Evolutionary conservation across 768 basidiomycete genomes (phyloP).

Genomic region (Lentinula guzmanii): DNA sequence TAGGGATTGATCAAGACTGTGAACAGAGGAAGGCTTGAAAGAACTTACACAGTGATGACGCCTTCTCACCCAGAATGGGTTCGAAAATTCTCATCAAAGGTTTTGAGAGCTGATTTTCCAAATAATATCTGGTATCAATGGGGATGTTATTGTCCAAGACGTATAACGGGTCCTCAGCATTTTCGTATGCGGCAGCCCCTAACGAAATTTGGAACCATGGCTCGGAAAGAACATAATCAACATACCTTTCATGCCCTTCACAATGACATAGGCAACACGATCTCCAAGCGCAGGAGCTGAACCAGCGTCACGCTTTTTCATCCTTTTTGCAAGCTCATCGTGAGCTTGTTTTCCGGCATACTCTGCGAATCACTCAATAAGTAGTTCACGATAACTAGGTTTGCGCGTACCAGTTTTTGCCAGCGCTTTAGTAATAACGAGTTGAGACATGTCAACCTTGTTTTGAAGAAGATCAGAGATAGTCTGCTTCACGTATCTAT

Average conservation of each 20-base stretch:
- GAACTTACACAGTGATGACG: conserved; percentile 68
- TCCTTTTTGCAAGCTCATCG: conserved; percentile 90
- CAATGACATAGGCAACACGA: conserved; percentile 97
- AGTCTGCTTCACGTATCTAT: conserved; percentile 86
- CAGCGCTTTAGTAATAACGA: conserved; percentile 97
- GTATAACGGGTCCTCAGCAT: conserved; percentile 96
- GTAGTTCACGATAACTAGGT: background rate
- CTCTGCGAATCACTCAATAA: conserved; percentile 38
- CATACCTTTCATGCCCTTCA: conserved; percentile 90
- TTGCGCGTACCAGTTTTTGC: conserved; percentile 66
- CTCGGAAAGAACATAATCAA: background rate
- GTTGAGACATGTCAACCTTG: conserved; percentile 97
- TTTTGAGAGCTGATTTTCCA: conserved; percentile 97
- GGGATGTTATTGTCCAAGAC: conserved; percentile 98
- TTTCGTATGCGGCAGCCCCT: conserved; percentile 98
- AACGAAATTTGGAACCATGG: background rate
- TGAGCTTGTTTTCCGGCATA: conserved; percentile 96
- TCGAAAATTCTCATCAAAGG: conserved; percentile 98
- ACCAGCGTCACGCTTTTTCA: conserved; percentile 95
- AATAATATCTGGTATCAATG: conserved; percentile 96
- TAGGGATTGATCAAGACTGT: conserved; percentile 23
- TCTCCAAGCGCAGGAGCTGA: conserved; percentile 98
- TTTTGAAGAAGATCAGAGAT: conserved; percentile 95
- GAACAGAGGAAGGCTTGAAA: conserved; percentile 5
- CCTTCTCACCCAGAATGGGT: conserved; percentile 92